Percentiles rank a stretch among this genome's conserved stretches.
phyloP scores from a whole-genome alignment of 2,329 filamentous ascomycete species.

The Colletotrichum higginsianum region DNA sequence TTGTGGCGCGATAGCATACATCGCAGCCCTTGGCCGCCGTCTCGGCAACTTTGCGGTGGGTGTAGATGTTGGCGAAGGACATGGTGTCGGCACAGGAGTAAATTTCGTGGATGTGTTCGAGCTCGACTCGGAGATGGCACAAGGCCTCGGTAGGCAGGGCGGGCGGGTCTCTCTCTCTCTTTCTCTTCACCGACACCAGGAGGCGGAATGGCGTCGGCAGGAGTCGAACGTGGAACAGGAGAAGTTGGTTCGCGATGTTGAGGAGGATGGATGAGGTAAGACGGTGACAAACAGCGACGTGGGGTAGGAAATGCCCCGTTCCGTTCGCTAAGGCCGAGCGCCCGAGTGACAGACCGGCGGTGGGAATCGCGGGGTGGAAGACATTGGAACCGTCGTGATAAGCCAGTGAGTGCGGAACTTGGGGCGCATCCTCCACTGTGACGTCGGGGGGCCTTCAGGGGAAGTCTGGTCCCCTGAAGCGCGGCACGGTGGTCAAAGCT shows the following conservation, averaged over 20 bases:
- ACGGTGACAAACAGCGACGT: not conserved
- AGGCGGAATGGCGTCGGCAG: not conserved
- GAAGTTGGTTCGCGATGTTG: not conserved
- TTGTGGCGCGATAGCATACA: conserved; percentile 91
- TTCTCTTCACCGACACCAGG: not conserved
- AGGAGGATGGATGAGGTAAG: not conserved
- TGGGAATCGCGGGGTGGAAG: conserved; percentile 30
- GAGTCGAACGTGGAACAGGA: not conserved
- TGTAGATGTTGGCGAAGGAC: conserved; percentile 83
- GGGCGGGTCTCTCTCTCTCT: no score
- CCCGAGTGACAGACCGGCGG: not conserved
- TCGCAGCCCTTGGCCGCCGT: conserved; percentile 87
- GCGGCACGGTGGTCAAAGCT: conserved; percentile 28
- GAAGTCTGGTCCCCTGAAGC: not conserved
- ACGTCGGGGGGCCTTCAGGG: conserved; percentile 31
- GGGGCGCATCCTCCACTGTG: conserved; percentile 35
- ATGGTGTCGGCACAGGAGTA: conserved; percentile 50
- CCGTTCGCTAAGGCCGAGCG: not conserved
- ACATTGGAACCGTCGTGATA: not conserved
- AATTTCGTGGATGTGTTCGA: not conserved
- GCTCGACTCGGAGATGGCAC: not conserved
- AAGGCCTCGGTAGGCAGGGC: not conserved
- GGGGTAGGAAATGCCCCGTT: conserved; percentile 6
- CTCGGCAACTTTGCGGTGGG: conserved; percentile 89
- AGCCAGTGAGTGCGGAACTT: not conserved